phyloP scores from a whole-genome alignment of 768 basidiomycete genomes.

The Leucosporidium creatinivorum region DNA sequence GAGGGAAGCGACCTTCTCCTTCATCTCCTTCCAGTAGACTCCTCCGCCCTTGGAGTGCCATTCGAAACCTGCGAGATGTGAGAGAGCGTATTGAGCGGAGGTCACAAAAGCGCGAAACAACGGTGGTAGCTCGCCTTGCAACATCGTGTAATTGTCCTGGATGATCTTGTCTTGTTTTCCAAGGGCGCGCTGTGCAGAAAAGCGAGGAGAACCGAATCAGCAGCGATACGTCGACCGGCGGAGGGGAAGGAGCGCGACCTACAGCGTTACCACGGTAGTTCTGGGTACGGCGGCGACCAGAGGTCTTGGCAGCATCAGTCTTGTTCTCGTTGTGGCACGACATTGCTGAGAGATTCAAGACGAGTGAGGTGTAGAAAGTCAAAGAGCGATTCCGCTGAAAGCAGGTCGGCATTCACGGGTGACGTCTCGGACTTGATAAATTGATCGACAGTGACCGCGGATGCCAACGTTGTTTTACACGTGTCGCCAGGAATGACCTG shows the following conservation, averaged over 20 bases:
- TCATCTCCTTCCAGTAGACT: constrained; percentile 43
- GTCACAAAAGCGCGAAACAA: background rate
- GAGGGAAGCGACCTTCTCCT: constrained; percentile 36
- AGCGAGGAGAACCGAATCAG: background rate
- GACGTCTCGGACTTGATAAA: too few relatives aligned
- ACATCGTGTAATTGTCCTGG: constrained; percentile 30
- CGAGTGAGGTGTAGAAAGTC: too few relatives aligned
- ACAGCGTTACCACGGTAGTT: constrained; percentile 24
- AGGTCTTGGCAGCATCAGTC: too few relatives aligned
- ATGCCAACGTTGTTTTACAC: too few relatives aligned
- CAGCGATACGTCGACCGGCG: background rate
- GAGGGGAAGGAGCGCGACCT: background rate
- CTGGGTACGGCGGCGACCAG: constrained; percentile 6
- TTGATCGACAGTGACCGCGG: too few relatives aligned
- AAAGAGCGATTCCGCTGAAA: too few relatives aligned
- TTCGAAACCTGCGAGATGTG: constrained; percentile 26
- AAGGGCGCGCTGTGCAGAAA: constrained; percentile 4
- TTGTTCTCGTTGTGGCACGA: constrained; percentile 8
- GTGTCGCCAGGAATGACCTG: too few relatives aligned
- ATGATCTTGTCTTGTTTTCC: constrained; percentile 24
- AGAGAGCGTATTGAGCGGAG: background rate
- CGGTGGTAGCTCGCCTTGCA: constrained; percentile 3
- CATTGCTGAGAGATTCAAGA: background rate
- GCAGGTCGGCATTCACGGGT: too few relatives aligned
- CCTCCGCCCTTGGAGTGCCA: constrained; percentile 34